Conservation (phyloP, 805 yeast genomes). For the Saccharomycopsis malanga region DNA sequence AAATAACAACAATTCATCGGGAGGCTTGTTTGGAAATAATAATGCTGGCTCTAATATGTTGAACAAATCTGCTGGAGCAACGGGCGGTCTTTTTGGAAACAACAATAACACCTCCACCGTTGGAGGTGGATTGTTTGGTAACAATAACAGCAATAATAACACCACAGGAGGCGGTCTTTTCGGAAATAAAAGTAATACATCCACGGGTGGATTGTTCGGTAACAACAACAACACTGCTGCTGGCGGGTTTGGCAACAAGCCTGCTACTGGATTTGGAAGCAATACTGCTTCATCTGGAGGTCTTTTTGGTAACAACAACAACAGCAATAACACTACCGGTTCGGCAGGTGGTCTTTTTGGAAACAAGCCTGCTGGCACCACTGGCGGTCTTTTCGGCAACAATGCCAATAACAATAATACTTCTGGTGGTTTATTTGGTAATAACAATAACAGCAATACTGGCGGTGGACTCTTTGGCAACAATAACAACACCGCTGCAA, state of each 20-base stretch:
- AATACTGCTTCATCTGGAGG: slow-evolving; percentile 29
- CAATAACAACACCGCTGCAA: slow-evolving; percentile 23
- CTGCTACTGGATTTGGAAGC: slow-evolving; percentile 26
- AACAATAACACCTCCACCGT: slow-evolving; percentile 27
- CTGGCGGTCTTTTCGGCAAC: slow-evolving; percentile 29
- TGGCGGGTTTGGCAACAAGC: slow-evolving; percentile 26
- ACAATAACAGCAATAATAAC: slow-evolving; percentile 21
- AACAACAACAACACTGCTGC: slow-evolving; percentile 22
- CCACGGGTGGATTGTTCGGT: slow-evolving; percentile 29
- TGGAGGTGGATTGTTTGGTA: slow-evolving; percentile 31
- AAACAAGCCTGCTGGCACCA: slow-evolving; percentile 22
- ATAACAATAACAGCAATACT: slow-evolving; percentile 26
- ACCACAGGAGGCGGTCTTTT: slow-evolving; percentile 28
- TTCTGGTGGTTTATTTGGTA: slow-evolving; percentile 35
- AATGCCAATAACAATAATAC: slow-evolving; percentile 24
- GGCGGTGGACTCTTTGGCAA: slow-evolving; percentile 26
- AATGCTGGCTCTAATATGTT: slow-evolving; percentile 24
- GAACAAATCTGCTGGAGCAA: too few species aligned
- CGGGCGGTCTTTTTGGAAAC: slow-evolving; percentile 26
- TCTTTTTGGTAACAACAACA: slow-evolving; percentile 33
- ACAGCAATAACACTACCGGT: slow-evolving; percentile 25
- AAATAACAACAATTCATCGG: slow-evolving; percentile 20
- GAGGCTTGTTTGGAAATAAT: slow-evolving; percentile 27
- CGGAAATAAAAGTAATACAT: slow-evolving; percentile 24
- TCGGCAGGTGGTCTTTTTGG: slow-evolving; percentile 28